A percentile compares a stretch with the other conserved stretches of the same genome.
Conservation (phyloP, 2,329 filamentous ascomycete genomes). For the Hymenoscyphus occultus region DNA sequence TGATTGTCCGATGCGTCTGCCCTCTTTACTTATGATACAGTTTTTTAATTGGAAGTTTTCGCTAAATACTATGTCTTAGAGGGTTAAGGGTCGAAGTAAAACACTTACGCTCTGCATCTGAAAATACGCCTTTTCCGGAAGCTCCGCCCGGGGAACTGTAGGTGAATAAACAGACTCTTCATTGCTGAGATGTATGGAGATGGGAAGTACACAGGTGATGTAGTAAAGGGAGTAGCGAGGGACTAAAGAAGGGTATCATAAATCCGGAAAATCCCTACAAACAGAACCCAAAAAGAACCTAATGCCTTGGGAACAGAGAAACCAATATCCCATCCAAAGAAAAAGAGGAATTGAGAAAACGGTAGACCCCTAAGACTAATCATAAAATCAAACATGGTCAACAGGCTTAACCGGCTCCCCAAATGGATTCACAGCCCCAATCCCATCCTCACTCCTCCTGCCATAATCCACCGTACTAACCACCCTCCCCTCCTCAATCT, state of each 20-base stretch:
- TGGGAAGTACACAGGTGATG: not conserved
- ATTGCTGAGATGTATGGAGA: too few relatives aligned
- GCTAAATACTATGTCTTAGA: too few relatives aligned
- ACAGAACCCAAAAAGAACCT: conserved; percentile 4
- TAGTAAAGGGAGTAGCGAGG: conserved; percentile 17
- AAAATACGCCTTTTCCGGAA: too few relatives aligned
- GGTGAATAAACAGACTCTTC: too few relatives aligned
- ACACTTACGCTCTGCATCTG: too few relatives aligned
- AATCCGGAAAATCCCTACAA: not conserved
- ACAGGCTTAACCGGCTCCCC: conserved; percentile 32
- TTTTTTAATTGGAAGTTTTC: too few relatives aligned
- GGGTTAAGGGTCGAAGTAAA: too few relatives aligned
- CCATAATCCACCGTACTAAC: conserved; percentile 27
- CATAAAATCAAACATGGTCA: conserved; percentile 27
- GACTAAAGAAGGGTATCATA: conserved; percentile 31
- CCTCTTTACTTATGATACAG: too few relatives aligned
- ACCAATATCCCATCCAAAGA: not conserved
- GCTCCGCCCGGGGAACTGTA: too few relatives aligned
- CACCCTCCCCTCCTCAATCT: conserved; percentile 19
- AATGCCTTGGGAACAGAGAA: not conserved
- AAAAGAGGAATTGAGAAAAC: not conserved
- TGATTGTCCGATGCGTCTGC: too few relatives aligned
- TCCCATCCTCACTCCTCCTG: conserved; percentile 29
- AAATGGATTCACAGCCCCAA: conserved; percentile 29
- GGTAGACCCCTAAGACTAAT: too few relatives aligned